phyloP scores from a whole-genome alignment of 2,329 filamentous ascomycete genomes.

The Cladophialophora carrionii region DNA sequence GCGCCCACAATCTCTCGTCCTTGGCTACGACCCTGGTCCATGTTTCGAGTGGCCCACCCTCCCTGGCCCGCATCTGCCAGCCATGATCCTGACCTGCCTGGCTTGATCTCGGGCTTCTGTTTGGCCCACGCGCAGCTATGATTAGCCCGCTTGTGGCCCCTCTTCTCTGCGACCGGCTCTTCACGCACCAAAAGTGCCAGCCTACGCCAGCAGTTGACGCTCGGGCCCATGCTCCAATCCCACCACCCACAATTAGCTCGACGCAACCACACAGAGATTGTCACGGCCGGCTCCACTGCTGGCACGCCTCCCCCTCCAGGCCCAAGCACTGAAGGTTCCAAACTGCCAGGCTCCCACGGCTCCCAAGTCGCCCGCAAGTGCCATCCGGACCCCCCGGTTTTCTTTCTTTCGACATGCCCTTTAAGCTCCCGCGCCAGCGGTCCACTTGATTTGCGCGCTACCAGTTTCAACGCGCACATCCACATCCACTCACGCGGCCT shows the following conservation, averaged over 20 bases:
- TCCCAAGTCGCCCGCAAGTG: conserved; percentile 18
- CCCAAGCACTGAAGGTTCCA: conserved; percentile 19
- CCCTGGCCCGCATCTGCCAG: conserved; percentile 15
- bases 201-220: conserved; percentile 12
- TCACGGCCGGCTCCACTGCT: conserved; percentile 5
- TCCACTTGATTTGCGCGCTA: conserved; percentile 29
- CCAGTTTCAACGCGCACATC: conserved; percentile 22
- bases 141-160: conserved; percentile 25
- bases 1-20: conserved; percentile 13
- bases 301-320: conserved; percentile 7
- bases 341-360: conserved; percentile 18
- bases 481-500: conserved; percentile 15
- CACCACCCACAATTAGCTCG: conserved; percentile 5
- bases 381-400: conserved; percentile 10
- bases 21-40: conserved; percentile 24
- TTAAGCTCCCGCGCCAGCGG: conserved; percentile 30
- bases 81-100: conserved; percentile 22
- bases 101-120: conserved; percentile 24
- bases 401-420: conserved; percentile 10
- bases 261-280: conserved; percentile 10
- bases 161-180: conserved; percentile 16
- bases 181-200: conserved; percentile 24
- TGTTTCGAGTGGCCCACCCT: conserved; percentile 21
- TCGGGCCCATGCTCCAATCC: conserved; percentile 16
- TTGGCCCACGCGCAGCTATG: conserved; percentile 19